Base-by-base conservation (phyloP, 371 early-diverging fungal genomes). In the Mucor plumbeus region DNA sequence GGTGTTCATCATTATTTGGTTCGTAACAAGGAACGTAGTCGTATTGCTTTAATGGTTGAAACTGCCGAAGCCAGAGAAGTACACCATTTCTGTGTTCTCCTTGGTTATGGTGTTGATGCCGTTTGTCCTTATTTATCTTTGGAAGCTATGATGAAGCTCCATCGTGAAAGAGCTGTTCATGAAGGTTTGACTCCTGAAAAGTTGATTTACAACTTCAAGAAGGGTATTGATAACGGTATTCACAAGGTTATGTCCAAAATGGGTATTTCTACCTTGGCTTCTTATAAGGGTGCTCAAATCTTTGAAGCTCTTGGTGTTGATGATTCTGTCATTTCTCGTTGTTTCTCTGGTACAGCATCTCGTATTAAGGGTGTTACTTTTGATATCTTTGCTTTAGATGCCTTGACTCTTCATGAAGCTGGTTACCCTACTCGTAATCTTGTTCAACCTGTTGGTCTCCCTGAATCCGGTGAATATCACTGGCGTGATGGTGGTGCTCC, bases 221-320 rank as follows among this genome's bases (percentile, higher is more conserved):
- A 92, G 77, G 96, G 94, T 7, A 76, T 87, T 36, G 93, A 95
- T 75, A 94, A 97, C 71, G 99, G 99, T 72, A 93, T 98, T 73
- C 81, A 89, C 59, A 97, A 98, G 80, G 98, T 97, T 67, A 97
- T 97, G 97, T 95, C 97, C 76, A 98, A 98, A 88, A 98, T 98
- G 99, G 99, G 99, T 70, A 97, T 98, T 61, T 97, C 97, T 17
- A 97, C 99, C 11, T 80, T 98, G 65, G 97, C 97, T 75, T 92
- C 93, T 36, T 98, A 98, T 88, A 97, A 97, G 82, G 99, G 97
- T 61, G 97, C 99, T 13, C 97, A 98, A 85, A 96, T 96, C 71
- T 97, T 98, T 77, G 99, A 98, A 79, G 96, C 96, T 21, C 88
- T 98, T 21, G 99, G 99, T 68, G 75, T 98, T 7, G 94, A 94